These are phyloP conservation scores for Glycine tomentella DNA, from an alignment of 306 rosid species.

Conservation along the genomic window DNA sequence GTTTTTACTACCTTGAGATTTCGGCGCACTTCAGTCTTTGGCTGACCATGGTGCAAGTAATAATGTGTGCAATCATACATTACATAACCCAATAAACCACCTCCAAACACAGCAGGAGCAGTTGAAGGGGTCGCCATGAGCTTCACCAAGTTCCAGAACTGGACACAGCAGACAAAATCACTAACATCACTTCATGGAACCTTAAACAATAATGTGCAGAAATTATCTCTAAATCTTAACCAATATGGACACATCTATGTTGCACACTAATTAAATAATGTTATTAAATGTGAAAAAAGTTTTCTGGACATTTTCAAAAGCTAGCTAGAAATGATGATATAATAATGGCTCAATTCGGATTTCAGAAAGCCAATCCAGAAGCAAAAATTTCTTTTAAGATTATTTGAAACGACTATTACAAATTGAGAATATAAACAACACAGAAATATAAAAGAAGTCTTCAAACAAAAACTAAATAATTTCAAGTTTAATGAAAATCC, in stretches of 20 bases:
- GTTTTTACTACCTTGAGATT: slow-evolving; percentile 73
- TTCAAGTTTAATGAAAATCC: no score
- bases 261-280: slow-evolving; percentile 20
- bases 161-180: slow-evolving; percentile 48
- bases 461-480: no score
- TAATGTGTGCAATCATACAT: slow-evolving; percentile 92
- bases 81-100: slow-evolving; percentile 93
- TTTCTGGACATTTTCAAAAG: slow-evolving; percentile 17
- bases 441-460: no score
- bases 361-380: slow-evolving; percentile 21
- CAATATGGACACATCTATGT: slow-evolving; percentile 27
- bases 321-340: slow-evolving; percentile 24
- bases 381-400: not conserved
- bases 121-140: slow-evolving; percentile 70
- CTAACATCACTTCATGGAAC: slow-evolving; percentile 46
- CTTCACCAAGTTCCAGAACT: slow-evolving; percentile 85
- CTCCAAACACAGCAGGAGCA: slow-evolving; percentile 88
- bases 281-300: slow-evolving; percentile 18
- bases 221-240: slow-evolving; percentile 10
- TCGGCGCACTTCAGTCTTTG: slow-evolving; percentile 58
- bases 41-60: slow-evolving; percentile 95
- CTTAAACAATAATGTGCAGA: slow-evolving; percentile 24
- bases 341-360: slow-evolving; percentile 3
- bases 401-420: slow-evolving; percentile 20
- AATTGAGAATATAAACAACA: not conserved